Base-by-base conservation (phyloP, 164 flowering plant genomes). In the Taxillus chinensis region DNA sequence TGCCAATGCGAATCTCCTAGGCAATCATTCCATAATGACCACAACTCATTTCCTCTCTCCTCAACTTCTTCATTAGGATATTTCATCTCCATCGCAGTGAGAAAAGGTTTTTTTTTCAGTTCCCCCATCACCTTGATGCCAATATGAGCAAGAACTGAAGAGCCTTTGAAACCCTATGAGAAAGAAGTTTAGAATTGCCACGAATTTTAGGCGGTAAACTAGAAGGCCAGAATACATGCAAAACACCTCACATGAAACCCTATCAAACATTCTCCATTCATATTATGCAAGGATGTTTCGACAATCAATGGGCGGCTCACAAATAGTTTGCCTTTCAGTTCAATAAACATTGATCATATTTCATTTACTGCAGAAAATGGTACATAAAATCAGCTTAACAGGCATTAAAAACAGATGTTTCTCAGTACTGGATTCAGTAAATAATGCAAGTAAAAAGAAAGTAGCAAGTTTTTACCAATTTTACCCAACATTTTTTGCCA, bases 61-160 rank as follows among this genome's bases (percentile, higher is more conserved):
- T 16, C 64, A 13, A 72, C 85, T 63, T 78, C 79, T 7, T 73
- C 72, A 10, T 37, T 59, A 8, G 70, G 1, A 72, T 62, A 74
- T 48, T 67, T 79, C 45, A 14, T 62, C 65, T 82, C 74, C 12
- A 60, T 61, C 45, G 78, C 80, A 5, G 12, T n/a, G 0, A 0
- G 9, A 63, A 85, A 85, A 43, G 86, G 79, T 59, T 70, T 73
- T 0, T 5, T 46, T 37, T 83, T 77, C 6, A 83, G 78, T 14
- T 72, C 83, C 37, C 90, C 87, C 78, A 85, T 79, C 68, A 68
- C 74, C 70, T 81, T 85, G 40, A 83, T 71, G 27, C 72, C 63
- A 67, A 81, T 68, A 7, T 4, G 2, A 13, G 77, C 74, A 7
- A 67, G 64, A 43, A 39, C 13, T 15, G 48, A 15, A 17, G 7